Base-by-base conservation (phyloP, 345 rosid genomes). In the Camelina laxa region DNA sequence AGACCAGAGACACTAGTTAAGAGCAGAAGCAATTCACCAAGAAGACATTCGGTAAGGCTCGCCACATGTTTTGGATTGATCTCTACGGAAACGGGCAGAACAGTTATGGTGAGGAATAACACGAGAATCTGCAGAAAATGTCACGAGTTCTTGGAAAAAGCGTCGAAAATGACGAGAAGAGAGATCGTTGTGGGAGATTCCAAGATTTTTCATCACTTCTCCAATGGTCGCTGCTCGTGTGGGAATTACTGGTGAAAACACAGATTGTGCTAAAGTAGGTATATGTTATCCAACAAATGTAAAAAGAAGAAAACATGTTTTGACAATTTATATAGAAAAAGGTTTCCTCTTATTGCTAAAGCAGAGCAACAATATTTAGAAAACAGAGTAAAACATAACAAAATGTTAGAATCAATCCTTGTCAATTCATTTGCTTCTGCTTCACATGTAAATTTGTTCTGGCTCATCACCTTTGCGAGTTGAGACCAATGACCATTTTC, bases 111-210 rank as follows among this genome's bases (percentile, higher is more conserved):
- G 36, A 85, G 85, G 67, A 86, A 82, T 67, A 92, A 81, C 83
- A 86, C 79, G 2, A 84, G 97, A 83, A 86, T 90, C 61, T 92
- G 96, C 13, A 80, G 85, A 72, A 79, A 80, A 67, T 89, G 96
- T 80, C 96, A 91, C 57, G 70, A 39, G 56, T 74, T 79, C 27
- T 85, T 81, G 35, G 83, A 89, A 82, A 89, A 79, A 73, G 79
- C 80, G 5, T 91, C 93, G 0, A 38, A 70, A 54, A 15, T 80
- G 44, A 73, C 82, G 48, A 71, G 63, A 51, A 86, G 97, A 79
- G 87, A 87, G 74, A 81, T 91, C 9, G 48, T 88, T 51, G 83
- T 87, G 0, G 78, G 87, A 13, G 95, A 89, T 65, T 66, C 81
- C 22, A 87, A 83, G 81, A 71, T 80, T 3, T 87, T 82, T 75